Conservation (phyloP, 768 basidiomycete genomes). For the Xerocomellus dryophilus region DNA sequence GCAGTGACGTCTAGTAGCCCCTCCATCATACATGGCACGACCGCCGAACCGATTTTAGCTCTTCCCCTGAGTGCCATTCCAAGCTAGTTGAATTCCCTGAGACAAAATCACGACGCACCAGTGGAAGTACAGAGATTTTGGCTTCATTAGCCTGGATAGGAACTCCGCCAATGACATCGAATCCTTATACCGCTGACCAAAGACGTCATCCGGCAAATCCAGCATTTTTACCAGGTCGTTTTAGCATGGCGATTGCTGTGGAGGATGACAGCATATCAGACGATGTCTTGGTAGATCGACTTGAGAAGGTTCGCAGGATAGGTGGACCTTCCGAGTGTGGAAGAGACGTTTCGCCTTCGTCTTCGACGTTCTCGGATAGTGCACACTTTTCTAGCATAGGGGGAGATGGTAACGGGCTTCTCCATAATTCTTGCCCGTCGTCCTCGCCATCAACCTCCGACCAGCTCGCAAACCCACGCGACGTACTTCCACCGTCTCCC, state of each 20-base stretch:
- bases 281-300: constrained; percentile 45
- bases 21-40: constrained; percentile 31
- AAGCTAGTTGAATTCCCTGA: not conserved
- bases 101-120: constrained; percentile 5
- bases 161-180: not conserved
- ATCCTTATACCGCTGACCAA: not conserved
- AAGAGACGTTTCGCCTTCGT: not conserved
- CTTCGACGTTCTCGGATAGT: not conserved
- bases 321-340: not conserved
- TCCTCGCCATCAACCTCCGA: not conserved
- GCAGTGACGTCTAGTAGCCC: constrained; percentile 23
- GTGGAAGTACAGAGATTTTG: constrained; percentile 25
- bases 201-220: not conserved
- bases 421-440: not conserved
- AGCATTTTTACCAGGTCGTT: not conserved
- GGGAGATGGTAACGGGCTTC: not conserved
- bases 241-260: constrained; percentile 44
- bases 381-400: not conserved
- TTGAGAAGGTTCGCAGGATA: constrained; percentile 43
- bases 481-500: not conserved
- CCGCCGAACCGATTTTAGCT: constrained; percentile 20
- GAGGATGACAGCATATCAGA: constrained; percentile 50
- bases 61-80: not conserved
- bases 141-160: constrained; percentile 37
- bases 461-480: not conserved